Evolutionary conservation across 352 stramenopile genomes (phyloP), one percentile per base, ranked within the genome.

Genomic region (Globisporangium irregulare): DNA sequence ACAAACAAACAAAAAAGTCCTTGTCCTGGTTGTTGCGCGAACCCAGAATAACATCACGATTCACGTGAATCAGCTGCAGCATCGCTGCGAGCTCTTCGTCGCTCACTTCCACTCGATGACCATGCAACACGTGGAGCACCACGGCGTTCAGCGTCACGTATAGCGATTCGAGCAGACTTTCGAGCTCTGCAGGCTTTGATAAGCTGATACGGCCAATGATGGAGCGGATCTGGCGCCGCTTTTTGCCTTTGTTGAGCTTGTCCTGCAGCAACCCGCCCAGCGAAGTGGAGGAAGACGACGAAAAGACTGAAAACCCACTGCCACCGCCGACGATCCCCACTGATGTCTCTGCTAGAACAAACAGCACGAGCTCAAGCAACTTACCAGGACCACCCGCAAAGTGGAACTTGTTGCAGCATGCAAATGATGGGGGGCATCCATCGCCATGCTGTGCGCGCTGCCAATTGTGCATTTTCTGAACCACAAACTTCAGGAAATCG

Each of bases 381-480:
- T 71, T 66, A 55, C 77, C 78, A 6, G 84, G 82, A 0, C 84
- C 84, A 29, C 73, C 78, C 18, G 73, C 61, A 46, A 92, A 92
- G 64, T 89, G 82, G 18, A 83, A 73, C 64, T 58, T 73, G 20
- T 77, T 76, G 57, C 81, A 90, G 29, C 81, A 91, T 41, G 62
- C 69, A 67, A 90, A 83, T 2, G 68, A 60, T 18, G 59, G 24
- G 15, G 84, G 81, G 43, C 84, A 92, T 6, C 73, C 77, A 46
- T 91, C 81, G 2, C 84, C 81, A 32, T 91, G 78, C 60, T 93
- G 84, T 10, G 84, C 71, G 27, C 78, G 75, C 57, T 93, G 84
- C 84, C 82, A 93, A 36, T 74, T 75, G 25, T 89, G 81, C 79
- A 91, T 91, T 50, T 84, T 89, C 36, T 67, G 62, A 27, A 90